Base-by-base conservation (phyloP, 805 yeast species). In the Cyberlindnera mississippiensis region DNA sequence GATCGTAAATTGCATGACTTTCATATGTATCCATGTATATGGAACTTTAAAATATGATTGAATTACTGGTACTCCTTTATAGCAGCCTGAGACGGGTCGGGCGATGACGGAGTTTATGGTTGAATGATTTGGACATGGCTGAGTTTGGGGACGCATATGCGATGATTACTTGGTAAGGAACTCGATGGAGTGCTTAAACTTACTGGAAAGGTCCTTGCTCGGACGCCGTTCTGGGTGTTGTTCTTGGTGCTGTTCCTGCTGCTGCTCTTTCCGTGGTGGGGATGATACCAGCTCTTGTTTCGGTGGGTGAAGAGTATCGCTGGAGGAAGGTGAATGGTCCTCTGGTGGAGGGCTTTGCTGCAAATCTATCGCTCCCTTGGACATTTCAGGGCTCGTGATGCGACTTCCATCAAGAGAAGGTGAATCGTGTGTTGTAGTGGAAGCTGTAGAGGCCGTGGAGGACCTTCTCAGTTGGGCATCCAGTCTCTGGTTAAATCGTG, bases 401-500 rank as follows among this genome's bases (percentile, higher is more conserved):
- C 24, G 24, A n/a, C 29, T 27, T 8, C 14, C 29, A 13, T 27
- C 29, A 27, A 27, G 14, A n/a, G 29, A 27, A 11, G 33, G 17
- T 27, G 36, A 33, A 28, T 24, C 26, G 11, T 31, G 30, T 5
- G 22, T 30, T 26, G 29, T 33, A 13, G 37, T 20, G n/a, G 45
- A 16, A 2, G 44, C 35, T 4, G 45, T 28, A 2, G 53, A 35
- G 1, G 40, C 24, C 0, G 42, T 20, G 3, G 42, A 30, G 6
- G 38, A 35, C 28, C 44, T 40, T 24, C 42, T 46, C 20, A 20
- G 29, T 16, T 40, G 33, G 8, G 38, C 40, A 14, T 45, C 42
- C 2, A 61, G 41, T 38, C 63, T 62, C 43, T 55, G 60, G 46
- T 71, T 68, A 50, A 67, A 64, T 32, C 75, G 55, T 24, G 75